Percentiles rank a stretch among this genome's conserved stretches.
These are phyloP conservation scores for Candida frijolesensis DNA, from an alignment of 1,139 yeast genomes.

Conservation along the genomic window DNA sequence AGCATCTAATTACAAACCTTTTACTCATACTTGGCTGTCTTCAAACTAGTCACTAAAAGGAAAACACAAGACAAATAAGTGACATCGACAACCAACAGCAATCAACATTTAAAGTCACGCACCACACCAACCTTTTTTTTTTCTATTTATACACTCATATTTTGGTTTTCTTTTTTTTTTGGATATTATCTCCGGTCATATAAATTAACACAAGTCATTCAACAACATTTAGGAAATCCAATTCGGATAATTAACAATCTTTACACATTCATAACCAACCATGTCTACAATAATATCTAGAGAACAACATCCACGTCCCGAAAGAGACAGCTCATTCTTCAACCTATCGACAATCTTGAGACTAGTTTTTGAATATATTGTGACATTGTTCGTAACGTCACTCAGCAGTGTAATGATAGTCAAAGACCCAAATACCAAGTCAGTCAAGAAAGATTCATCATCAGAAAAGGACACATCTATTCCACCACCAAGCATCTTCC, in stretches of 20 bases:
- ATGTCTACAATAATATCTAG: conserved; percentile 1
- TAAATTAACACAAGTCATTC: too few species aligned
- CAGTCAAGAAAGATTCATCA: neutral
- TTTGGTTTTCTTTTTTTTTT: neutral
- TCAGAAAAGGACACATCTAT: neutral
- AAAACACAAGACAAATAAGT: too few species aligned
- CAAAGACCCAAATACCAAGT: neutral
- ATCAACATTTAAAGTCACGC: too few species aligned
- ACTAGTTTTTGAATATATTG: conserved; percentile 2
- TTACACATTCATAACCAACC: neutral
- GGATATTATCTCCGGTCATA: neutral
- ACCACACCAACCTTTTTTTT: too few species aligned
- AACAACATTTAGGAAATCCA: neutral
- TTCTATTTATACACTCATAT: too few species aligned
- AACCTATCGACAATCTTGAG: conserved; percentile 1
- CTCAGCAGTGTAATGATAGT: neutral
- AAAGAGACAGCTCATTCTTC: neutral
- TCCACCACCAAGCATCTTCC: neutral
- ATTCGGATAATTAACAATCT: neutral
- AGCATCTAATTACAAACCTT: too few species aligned
- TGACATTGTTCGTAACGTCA: neutral
- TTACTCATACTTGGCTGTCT: too few species aligned
- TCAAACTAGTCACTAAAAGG: too few species aligned
- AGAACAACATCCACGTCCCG: neutral
- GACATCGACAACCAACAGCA: too few species aligned